Conservation (phyloP, 75 land plant genomes). For the Pseudotsuga menziesii region DNA sequence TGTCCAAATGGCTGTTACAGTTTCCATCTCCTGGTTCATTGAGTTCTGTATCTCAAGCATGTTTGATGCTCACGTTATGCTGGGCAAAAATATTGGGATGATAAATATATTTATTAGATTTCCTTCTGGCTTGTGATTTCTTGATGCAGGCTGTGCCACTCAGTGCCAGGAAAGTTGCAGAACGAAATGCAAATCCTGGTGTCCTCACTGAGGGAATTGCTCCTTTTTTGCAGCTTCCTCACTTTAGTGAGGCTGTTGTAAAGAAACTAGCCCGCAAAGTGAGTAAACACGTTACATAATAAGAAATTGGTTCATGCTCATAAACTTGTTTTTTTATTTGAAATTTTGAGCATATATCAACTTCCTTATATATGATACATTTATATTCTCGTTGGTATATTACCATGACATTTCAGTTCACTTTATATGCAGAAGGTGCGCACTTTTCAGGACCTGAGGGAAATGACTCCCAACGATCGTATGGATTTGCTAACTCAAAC, state of each 20-base stretch:
- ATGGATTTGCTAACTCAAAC: slow-evolving; percentile 65
- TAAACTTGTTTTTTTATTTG: background rate
- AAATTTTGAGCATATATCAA: background rate
- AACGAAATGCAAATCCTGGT: slow-evolving; percentile 27
- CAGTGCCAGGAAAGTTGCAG: slow-evolving; percentile 65
- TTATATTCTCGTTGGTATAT: background rate
- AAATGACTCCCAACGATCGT: slow-evolving; percentile 57
- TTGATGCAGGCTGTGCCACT: slow-evolving; percentile 83
- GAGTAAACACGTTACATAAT: background rate
- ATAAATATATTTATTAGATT: background rate
- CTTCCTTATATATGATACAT: background rate
- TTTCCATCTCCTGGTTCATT: background rate
- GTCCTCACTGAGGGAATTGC: slow-evolving; percentile 74
- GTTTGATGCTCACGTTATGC: background rate
- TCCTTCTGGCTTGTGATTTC: background rate
- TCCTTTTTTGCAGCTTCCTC: slow-evolving; percentile 86
- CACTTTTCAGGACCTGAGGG: slow-evolving; percentile 66
- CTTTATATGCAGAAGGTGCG: slow-evolving; percentile 65
- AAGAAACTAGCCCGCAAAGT: slow-evolving; percentile 87
- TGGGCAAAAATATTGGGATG: background rate
- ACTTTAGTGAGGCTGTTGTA: slow-evolving; percentile 62
- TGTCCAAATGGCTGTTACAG: background rate
- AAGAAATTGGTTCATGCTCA: background rate
- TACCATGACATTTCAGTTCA: background rate
- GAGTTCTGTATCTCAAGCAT: background rate